A percentile compares a stretch with the other conserved stretches of the same genome.
Conservation (phyloP, 768 basidiomycete species). For the Tricholoma hemisulphureum region DNA sequence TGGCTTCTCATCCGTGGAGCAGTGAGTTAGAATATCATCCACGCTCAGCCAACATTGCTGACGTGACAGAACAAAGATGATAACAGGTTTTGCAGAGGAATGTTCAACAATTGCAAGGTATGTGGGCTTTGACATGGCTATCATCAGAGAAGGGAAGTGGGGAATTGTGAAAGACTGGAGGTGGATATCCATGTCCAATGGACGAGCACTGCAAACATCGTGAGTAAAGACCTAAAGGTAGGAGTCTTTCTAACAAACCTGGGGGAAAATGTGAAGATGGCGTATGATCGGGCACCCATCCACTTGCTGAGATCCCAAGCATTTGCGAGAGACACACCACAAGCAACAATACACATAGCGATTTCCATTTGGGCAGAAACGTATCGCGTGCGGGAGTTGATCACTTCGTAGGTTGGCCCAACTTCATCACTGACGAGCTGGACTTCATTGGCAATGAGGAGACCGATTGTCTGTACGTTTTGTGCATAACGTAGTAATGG, state of each 20-base stretch:
- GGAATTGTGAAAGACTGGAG: constrained; percentile 93
- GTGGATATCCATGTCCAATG: constrained; percentile 95
- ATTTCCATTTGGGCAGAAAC: constrained; percentile 91
- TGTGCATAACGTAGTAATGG: constrained; percentile 93
- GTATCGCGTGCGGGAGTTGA: constrained; percentile 95
- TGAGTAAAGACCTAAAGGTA: constrained; percentile 5
- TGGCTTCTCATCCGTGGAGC: constrained; percentile 80
- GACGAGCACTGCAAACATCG: constrained; percentile 68
- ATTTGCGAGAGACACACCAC: constrained; percentile 95
- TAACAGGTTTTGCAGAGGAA: constrained; percentile 80
- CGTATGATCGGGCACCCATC: constrained; percentile 93
- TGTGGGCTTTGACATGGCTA: constrained; percentile 97
- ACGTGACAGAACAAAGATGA: constrained; percentile 90
- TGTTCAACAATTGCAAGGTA: constrained; percentile 91
- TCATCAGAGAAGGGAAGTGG: constrained; percentile 98
- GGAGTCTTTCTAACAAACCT: constrained; percentile 44
- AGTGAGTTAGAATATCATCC: constrained; percentile 86
- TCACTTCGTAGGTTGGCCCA: constrained; percentile 94
- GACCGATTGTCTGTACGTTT: constrained; percentile 90
- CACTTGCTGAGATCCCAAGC: constrained; percentile 95
- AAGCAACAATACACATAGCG: constrained; percentile 92
- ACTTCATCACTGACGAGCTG: constrained; percentile 96
- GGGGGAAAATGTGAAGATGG: constrained; percentile 97
- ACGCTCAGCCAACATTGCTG: constrained; percentile 94
- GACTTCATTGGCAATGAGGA: constrained; percentile 93